phyloP scores from a whole-genome alignment of 2,329 filamentous ascomycete species.

The Eurotiales sp. region DNA sequence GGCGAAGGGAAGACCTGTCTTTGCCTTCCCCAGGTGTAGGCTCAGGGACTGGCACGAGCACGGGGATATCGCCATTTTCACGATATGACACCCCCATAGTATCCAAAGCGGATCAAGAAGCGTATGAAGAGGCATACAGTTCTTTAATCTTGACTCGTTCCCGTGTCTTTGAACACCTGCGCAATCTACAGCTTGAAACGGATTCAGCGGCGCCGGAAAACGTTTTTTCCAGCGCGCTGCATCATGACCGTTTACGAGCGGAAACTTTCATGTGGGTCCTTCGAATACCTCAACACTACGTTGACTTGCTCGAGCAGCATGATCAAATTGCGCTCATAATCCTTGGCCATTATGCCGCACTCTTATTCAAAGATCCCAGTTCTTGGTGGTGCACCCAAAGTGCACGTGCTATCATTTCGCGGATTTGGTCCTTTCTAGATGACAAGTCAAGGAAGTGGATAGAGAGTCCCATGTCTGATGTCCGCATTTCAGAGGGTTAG shows the following conservation, averaged over 20 bases:
- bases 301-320: slow-evolving; percentile 13
- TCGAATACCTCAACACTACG: slow-evolving; percentile 1
- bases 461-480: slow-evolving; percentile 12
- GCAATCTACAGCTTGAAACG: background rate
- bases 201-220: background rate
- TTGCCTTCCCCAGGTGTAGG: background rate
- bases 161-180: background rate
- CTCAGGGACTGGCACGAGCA: background rate
- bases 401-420: slow-evolving; percentile 7
- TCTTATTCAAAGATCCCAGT: slow-evolving; percentile 1
- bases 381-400: slow-evolving; percentile 13
- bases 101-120: background rate
- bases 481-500: background rate
- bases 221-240: background rate
- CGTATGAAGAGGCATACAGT: slow-evolving; percentile 6
- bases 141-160: background rate
- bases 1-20: slow-evolving; percentile 1
- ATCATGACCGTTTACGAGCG: background rate
- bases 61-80: background rate
- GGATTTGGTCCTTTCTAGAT: slow-evolving; percentile 10
- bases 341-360: slow-evolving; percentile 12
- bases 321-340: slow-evolving; percentile 14
- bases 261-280: slow-evolving; percentile 13
- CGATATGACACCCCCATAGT: background rate
- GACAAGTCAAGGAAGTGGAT: slow-evolving; percentile 13